phyloP scores from a whole-genome alignment of 352 stramenopile species.

The Phytophthora sp. region DNA sequence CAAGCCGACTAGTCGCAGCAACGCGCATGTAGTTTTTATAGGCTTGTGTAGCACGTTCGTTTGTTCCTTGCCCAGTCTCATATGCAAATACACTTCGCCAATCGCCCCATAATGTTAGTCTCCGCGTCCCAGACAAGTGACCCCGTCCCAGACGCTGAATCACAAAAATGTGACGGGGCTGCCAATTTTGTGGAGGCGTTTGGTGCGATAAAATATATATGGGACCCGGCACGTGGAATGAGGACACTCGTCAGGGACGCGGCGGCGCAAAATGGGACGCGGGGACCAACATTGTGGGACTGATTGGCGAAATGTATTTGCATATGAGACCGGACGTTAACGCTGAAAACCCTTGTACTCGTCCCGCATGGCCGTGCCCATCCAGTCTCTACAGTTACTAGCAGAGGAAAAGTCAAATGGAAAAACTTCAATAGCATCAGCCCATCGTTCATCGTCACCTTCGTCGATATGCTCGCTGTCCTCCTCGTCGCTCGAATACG shows the following conservation, averaged over 20 bases:
- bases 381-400: conserved; percentile 11
- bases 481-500: neutral
- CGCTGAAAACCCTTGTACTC: neutral
- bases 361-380: neutral
- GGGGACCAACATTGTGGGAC: neutral
- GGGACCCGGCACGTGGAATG: too few relatives aligned
- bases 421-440: neutral
- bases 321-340: neutral
- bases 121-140: neutral
- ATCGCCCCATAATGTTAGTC: neutral
- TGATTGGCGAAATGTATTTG: neutral
- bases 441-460: too few relatives aligned
- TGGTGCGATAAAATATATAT: too few relatives aligned
- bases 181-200: neutral
- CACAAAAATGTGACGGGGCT: neutral
- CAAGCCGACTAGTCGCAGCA: too few relatives aligned
- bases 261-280: conserved; percentile 8
- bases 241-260: neutral
- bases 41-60: too few relatives aligned
- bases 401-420: conserved; percentile 11
- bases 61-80: too few relatives aligned
- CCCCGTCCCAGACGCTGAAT: conserved; percentile 7
- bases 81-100: too few relatives aligned
- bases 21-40: too few relatives aligned
- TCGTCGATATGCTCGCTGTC: neutral